These are phyloP conservation scores for Penicillium turbatum DNA, from an alignment of 495 filamentous ascomycete genomes.

Conservation along the genomic window DNA sequence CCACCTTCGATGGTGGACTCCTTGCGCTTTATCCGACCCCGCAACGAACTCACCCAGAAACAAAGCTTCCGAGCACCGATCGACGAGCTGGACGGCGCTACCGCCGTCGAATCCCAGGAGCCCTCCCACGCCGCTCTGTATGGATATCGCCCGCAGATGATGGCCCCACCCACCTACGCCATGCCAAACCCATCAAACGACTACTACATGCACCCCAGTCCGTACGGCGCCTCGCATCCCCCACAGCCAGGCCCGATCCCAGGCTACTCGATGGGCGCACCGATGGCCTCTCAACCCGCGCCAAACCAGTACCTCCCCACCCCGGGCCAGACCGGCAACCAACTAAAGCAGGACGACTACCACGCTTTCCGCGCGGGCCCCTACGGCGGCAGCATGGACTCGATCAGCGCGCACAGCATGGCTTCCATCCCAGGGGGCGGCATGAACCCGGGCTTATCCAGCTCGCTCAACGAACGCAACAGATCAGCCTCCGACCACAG, in stretches of 20 bases:
- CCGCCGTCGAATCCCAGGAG: constrained; percentile 39
- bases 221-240: constrained; percentile 37
- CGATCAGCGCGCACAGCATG: constrained; percentile 31
- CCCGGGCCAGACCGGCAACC: constrained; percentile 26
- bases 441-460: constrained; percentile 28
- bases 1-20: constrained; percentile 56
- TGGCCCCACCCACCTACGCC: constrained; percentile 36
- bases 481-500: constrained; percentile 42
- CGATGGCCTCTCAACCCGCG: constrained; percentile 31
- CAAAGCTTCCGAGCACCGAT: constrained; percentile 69
- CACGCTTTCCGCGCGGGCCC: constrained; percentile 32
- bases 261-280: constrained; percentile 34
- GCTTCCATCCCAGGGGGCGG: constrained; percentile 34
- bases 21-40: constrained; percentile 53
- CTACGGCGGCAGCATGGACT: constrained; percentile 38
- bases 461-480: constrained; percentile 38
- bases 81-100: constrained; percentile 51
- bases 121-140: constrained; percentile 37
- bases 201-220: constrained; percentile 36
- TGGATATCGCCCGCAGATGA: constrained; percentile 39
- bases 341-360: constrained; percentile 40
- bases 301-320: constrained; percentile 42
- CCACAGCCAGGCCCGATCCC: constrained; percentile 33
- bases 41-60: constrained; percentile 55
- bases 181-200: constrained; percentile 36